Percentiles rank a stretch among this genome's conserved stretches.
Conservation (phyloP, 352 stramenopile species). For the Blastocystis sp. region DNA sequence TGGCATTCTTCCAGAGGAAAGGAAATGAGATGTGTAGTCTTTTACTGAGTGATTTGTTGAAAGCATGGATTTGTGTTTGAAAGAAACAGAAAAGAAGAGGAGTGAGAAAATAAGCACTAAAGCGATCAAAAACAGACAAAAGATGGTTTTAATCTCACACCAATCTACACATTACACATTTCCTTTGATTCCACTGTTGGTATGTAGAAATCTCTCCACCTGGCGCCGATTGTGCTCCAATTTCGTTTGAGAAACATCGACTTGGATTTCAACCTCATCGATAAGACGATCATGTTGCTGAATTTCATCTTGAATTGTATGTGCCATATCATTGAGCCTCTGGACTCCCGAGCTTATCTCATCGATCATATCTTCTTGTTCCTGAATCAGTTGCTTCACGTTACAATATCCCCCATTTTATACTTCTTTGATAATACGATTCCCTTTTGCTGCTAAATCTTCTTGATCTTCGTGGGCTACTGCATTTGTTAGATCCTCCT, state of each 20-base stretch:
- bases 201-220: constrained; percentile 19
- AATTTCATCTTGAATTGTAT: constrained; percentile 52
- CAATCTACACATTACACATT: neutral
- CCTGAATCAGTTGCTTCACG: constrained; percentile 4
- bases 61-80: neutral
- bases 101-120: constrained; percentile 12
- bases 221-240: neutral
- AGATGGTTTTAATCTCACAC: constrained; percentile 37
- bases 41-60: neutral
- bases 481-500: neutral
- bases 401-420: neutral
- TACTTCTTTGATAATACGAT: constrained; percentile 26
- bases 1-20: neutral
- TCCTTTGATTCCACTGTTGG: neutral
- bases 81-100: constrained; percentile 1
- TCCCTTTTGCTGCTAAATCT: neutral
- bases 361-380: constrained; percentile 52
- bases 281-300: constrained; percentile 24
- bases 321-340: constrained; percentile 42
- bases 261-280: constrained; percentile 25
- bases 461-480: neutral
- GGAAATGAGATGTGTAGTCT: neutral
- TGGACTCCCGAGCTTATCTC: constrained; percentile 27
- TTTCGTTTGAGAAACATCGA: constrained; percentile 22
- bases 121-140: constrained; percentile 13